phyloP scores from a whole-genome alignment of 345 rosid genomes.

The Linum usitatissimum region DNA sequence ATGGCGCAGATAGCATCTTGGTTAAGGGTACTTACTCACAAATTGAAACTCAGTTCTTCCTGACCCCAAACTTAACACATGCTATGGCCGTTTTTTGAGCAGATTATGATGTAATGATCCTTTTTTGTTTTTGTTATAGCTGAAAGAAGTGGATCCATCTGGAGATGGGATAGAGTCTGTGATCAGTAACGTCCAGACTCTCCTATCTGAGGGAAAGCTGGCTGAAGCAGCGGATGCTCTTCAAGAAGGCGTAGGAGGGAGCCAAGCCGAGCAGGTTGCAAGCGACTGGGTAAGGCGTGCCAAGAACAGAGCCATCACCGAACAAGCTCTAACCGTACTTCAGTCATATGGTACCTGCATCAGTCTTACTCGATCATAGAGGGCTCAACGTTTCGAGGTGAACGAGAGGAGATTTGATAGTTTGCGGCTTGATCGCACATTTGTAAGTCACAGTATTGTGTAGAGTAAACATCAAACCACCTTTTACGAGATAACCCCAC shows the following conservation, averaged over 20 bases:
- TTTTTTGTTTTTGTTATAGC: slow-evolving; percentile 22
- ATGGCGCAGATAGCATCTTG: slow-evolving; percentile 66
- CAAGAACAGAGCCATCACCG: slow-evolving; percentile 76
- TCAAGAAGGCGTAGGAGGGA: slow-evolving; percentile 80
- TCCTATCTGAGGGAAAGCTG: slow-evolving; percentile 71
- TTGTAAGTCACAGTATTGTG: too few species aligned
- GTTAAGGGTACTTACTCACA: slow-evolving; percentile 58
- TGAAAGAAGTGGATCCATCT: slow-evolving; percentile 51
- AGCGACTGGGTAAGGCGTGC: slow-evolving; percentile 62
- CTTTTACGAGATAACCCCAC: too few species aligned
- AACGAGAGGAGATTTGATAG: neutral
- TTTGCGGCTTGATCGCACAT: too few species aligned
- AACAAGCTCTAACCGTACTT: slow-evolving; percentile 73
- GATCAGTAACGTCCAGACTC: slow-evolving; percentile 55
- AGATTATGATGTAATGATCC: neutral
- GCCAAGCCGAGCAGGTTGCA: slow-evolving; percentile 66
- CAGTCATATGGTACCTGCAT: slow-evolving; percentile 81
- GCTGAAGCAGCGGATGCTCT: slow-evolving; percentile 81
- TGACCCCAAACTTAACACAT: neutral
- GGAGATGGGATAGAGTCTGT: slow-evolving; percentile 69
- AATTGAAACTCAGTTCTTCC: slow-evolving; percentile 7
- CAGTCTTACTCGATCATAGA: slow-evolving; percentile 40
- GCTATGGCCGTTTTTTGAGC: neutral
- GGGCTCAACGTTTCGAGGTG: neutral
- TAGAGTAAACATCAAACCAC: too few species aligned